These are phyloP conservation scores for Murraya paniculata DNA, from an alignment of 345 rosid genomes.

Conservation along the genomic window DNA sequence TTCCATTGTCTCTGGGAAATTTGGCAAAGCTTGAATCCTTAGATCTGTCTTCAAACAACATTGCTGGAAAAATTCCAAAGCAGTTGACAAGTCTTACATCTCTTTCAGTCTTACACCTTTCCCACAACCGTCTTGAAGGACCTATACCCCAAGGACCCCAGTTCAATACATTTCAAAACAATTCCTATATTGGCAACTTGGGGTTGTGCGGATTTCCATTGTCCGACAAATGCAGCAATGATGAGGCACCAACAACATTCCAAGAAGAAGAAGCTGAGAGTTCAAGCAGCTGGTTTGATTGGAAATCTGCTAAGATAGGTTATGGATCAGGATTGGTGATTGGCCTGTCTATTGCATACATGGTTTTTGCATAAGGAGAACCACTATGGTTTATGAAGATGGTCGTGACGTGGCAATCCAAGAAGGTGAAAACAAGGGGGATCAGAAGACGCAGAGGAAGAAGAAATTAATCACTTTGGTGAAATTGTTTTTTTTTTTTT, in stretches of 20 bases:
- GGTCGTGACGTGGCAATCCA: background rate
- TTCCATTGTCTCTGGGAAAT: background rate
- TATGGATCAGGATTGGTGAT: background rate
- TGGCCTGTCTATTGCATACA: conserved; percentile 5
- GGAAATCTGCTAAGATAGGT: background rate
- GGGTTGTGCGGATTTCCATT: background rate
- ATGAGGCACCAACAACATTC: background rate
- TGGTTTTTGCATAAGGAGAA: conserved; percentile 2
- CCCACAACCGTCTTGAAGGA: background rate
- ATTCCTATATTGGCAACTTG: background rate
- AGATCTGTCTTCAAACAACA: background rate
- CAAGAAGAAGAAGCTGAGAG: background rate
- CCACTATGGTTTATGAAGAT: conserved; percentile 11
- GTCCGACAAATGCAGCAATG: background rate
- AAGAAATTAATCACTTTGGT: background rate
- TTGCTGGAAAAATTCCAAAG: background rate
- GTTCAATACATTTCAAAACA: background rate
- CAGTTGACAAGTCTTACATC: background rate
- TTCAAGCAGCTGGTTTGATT: background rate
- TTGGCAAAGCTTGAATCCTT: background rate
- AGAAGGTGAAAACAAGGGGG: background rate
- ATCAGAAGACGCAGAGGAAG: background rate
- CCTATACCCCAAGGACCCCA: background rate
- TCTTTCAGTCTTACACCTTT: background rate
- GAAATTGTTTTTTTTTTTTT: no score